phyloP scores from a whole-genome alignment of 768 basidiomycete genomes.

The Lactifluus echinatus region DNA sequence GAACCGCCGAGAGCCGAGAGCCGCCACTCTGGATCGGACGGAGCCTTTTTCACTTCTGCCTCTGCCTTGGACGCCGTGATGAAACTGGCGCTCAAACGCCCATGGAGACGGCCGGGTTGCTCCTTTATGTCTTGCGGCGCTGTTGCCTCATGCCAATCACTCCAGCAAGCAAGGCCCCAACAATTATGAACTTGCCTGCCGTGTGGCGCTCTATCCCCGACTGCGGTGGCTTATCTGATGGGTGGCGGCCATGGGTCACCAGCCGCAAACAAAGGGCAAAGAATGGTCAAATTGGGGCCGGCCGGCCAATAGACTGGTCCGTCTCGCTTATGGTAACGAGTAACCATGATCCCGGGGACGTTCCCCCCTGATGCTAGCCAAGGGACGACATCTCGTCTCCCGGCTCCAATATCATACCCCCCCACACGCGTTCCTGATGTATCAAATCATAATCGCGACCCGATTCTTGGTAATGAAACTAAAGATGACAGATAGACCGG shows the following conservation, averaged over 20 bases:
- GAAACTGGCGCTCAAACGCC: constrained; percentile 7
- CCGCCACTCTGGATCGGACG: constrained; percentile 16
- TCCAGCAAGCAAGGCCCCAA: constrained; percentile 9
- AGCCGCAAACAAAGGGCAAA: constrained; percentile 7
- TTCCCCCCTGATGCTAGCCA: neutral
- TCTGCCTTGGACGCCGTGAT: neutral
- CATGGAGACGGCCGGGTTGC: neutral
- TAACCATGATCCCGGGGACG: constrained; percentile 9
- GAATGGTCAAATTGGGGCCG: constrained; percentile 14
- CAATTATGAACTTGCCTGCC: constrained; percentile 8
- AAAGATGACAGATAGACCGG: constrained; percentile 4
- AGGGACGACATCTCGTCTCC: constrained; percentile 11
- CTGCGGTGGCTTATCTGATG: constrained; percentile 11
- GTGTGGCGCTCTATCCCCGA: constrained; percentile 14
- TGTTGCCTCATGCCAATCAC: constrained; percentile 15
- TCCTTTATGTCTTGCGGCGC: constrained; percentile 13
- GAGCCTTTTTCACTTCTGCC: constrained; percentile 1
- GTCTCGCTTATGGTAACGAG: constrained; percentile 9
- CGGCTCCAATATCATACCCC: constrained; percentile 11
- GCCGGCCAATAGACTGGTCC: constrained; percentile 4
- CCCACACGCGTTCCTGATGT: neutral
- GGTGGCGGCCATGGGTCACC: constrained; percentile 8
- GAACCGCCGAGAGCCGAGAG: constrained; percentile 1
- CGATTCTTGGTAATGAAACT: constrained; percentile 2
- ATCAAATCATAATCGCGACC: constrained; percentile 4